These are phyloP conservation scores for Komagataella pastoris DNA, from an alignment of 805 yeast genomes.

Conservation along the genomic window DNA sequence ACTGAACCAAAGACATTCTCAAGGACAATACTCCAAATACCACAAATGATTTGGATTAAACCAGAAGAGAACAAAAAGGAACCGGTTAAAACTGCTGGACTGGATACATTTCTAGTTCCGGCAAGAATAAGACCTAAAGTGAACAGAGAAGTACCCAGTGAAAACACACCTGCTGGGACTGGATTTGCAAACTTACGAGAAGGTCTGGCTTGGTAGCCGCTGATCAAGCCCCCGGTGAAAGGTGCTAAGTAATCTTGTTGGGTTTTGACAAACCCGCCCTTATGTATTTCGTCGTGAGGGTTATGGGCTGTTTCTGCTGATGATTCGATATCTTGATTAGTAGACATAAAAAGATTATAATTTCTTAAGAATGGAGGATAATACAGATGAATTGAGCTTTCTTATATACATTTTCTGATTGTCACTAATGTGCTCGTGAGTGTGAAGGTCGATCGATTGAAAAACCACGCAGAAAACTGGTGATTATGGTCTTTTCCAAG, in stretches of 20 bases:
- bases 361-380: not conserved
- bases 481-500: no score
- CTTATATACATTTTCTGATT: not conserved
- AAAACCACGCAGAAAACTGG: no score
- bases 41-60: conserved; percentile 30
- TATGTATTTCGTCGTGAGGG: no score
- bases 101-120: conserved; percentile 28
- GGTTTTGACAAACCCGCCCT: no score
- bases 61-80: conserved; percentile 35
- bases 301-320: not conserved
- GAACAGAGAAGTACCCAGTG: conserved; percentile 32
- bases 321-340: not conserved
- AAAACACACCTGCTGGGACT: conserved; percentile 33
- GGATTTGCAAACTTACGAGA: conserved; percentile 34
- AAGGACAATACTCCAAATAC: conserved; percentile 34
- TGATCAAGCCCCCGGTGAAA: conserved; percentile 21
- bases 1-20: conserved; percentile 37
- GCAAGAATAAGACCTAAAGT: conserved; percentile 28
- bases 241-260: conserved; percentile 1
- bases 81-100: conserved; percentile 28
- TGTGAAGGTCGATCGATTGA: no score
- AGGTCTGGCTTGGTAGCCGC: conserved; percentile 30
- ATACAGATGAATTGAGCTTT: not conserved
- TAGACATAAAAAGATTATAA: not conserved
- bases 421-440: not conserved